Base-by-base conservation (phyloP, 371 early-diverging fungal species). In the Mortierella sp. region DNA sequence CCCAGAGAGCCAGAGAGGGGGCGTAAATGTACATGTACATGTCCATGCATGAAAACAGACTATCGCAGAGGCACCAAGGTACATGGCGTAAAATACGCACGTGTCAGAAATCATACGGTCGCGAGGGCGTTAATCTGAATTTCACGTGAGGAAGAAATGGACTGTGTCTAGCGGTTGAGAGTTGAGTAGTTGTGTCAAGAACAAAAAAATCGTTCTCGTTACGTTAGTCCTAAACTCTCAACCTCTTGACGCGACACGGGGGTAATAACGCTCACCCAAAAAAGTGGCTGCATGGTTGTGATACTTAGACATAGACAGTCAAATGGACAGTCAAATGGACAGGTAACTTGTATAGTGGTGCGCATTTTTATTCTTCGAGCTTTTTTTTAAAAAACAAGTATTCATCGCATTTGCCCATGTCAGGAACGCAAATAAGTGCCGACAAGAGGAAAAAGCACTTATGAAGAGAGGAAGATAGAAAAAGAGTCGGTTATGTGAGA, bases 41-140 rank as follows among this genome's bases (percentile, higher is more conserved):
- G n/a, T n/a, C n/a, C n/a, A n/a, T n/a, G n/a, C 55, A n/a, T 55
- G 55, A 55, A 55, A n/a, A n/a, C 55, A 55, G 55, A 55, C 55
- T 55, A 24, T 8, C 55, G 21, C 4, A n/a, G n/a, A n/a, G 55
- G n/a, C 6, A n/a, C n/a, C n/a, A 55, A n/a, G 21, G n/a, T 55
- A 55, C 55, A n/a, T 55, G 55, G 55, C n/a, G 55, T 6, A n/a
- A 55, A 55, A 9, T 55, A 55, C 55, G n/a, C n/a, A 2, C n/a
- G n/a, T n/a, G n/a, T 55, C 21, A 55, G n/a, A 55, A 55, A 55
- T 55, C 55, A n/a, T n/a, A 55, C 55, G n/a, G 55, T n/a, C n/a
- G 55, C n/a, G n/a, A 55, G 55, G 55, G n/a, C 55, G 55, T 55
- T 55, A 55, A 24, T 2, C 55, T 55, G 55, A 55, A 55, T 24